A percentile compares a stretch with the other conserved stretches of the same genome.
These are phyloP conservation scores for Aspergillus unguis DNA, from an alignment of 2,329 filamentous ascomycete species.

Conservation along the genomic window DNA sequence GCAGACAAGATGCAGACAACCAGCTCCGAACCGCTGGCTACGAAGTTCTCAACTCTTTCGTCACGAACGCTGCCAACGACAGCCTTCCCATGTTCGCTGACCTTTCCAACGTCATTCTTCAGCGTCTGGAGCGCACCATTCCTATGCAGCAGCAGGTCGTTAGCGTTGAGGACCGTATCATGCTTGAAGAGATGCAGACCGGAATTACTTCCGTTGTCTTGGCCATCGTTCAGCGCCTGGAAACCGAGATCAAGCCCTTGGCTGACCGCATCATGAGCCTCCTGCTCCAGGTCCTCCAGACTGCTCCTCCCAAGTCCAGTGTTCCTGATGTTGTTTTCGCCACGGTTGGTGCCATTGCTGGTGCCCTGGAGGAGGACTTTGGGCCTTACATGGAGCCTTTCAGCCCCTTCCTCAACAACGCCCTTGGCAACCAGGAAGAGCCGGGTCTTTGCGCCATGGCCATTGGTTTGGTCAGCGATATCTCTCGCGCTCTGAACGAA, in stretches of 20 bases:
- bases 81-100: constrained; percentile 76
- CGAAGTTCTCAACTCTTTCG: constrained; percentile 92
- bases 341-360: constrained; percentile 85
- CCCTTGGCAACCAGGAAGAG: constrained; percentile 92
- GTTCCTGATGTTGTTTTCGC: constrained; percentile 94
- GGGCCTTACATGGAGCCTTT: constrained; percentile 97
- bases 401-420: constrained; percentile 86
- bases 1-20: constrained; percentile 70
- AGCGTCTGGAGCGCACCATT: constrained; percentile 85
- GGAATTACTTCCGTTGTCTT: constrained; percentile 88
- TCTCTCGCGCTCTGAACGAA: constrained; percentile 85
- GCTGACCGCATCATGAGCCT: constrained; percentile 93
- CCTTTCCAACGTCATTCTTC: constrained; percentile 82
- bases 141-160: constrained; percentile 89
- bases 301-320: constrained; percentile 78
- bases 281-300: constrained; percentile 74
- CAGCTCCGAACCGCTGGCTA: constrained; percentile 92
- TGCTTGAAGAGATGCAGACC: constrained; percentile 95
- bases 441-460: constrained; percentile 92
- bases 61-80: constrained; percentile 84
- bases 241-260: constrained; percentile 84
- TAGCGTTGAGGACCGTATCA: constrained; percentile 93
- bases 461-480: constrained; percentile 94
- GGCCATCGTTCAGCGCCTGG: constrained; percentile 84
- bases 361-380: constrained; percentile 88